Base-by-base conservation (phyloP, 352 stramenopile genomes). In the Pythium aristosporum region DNA sequence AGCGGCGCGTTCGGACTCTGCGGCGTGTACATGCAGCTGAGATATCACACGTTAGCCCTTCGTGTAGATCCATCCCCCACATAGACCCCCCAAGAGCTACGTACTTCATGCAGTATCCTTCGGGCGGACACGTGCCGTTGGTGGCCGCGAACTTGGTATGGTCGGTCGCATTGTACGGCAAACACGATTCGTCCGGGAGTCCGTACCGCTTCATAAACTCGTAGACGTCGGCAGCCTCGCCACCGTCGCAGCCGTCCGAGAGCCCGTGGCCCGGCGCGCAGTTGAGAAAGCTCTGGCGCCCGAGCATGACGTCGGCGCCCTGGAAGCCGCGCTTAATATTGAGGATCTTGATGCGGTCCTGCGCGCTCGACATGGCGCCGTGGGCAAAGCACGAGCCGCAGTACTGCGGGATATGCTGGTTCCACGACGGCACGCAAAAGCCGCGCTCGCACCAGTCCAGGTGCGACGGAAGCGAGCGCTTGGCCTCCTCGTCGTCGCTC, bases 401-500 rank as follows among this genome's bases (percentile, higher is more conserved):
- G 70, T 95, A 97, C 63, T 89, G 79, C 32, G 85, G 85, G 28
- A 91, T 89, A 57, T 94, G 85, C 63, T 94, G 82, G 67, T 91
- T 91, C 83, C 85, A 94, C 61, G 82, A 90, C n/a, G 82, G 79
- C 46, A 89, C 81, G 55, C 82, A 91, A 60, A 85, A 89, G 36
- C 85, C 82, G 12, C 69, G 74, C 60, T 94, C 85, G 59, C 85
- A 92, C 95, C 96, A 99, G 68, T 96, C 91, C 63, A 98, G 97
- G 41, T 89, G 78, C 54, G 68, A 64, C 0, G 84, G 84, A 18
- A 88, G 68, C 11, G 85, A 69, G 2, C 68, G 66, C 4, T 57
- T 54, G 44, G 56, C 57, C 1, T 49, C 15, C 10, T 43, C 11
- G 3, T 63, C 57, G 9, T 39, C 11, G 13, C 87, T 30, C 25